phyloP scores from a whole-genome alignment of 2,329 filamentous ascomycete genomes.

The Trichoderma sp. region DNA sequence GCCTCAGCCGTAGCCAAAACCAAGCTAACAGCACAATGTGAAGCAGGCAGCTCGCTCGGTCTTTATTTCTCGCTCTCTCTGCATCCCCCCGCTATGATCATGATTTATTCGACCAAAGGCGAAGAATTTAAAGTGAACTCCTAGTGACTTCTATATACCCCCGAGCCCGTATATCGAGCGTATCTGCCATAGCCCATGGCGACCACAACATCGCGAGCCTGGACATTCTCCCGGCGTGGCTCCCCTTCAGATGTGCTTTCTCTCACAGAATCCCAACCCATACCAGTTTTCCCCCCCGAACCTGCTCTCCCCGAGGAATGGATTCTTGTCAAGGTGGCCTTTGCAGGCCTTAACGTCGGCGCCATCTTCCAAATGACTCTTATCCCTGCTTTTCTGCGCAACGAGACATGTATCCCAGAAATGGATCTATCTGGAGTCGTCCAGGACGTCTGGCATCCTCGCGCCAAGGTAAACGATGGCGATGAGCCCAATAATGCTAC shows the following conservation, averaged over 20 bases:
- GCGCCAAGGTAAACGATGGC: neutral
- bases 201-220: conserved; percentile 25
- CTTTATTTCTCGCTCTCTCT: neutral
- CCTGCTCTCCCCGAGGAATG: conserved; percentile 32
- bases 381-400: conserved; percentile 38
- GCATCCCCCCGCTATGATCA: neutral
- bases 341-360: conserved; percentile 46
- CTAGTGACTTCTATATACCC: neutral
- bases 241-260: conserved; percentile 28
- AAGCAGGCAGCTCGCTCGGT: neutral
- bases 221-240: conserved; percentile 32
- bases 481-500: neutral
- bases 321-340: conserved; percentile 41
- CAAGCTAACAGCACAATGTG: neutral
- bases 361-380: conserved; percentile 42
- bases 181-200: neutral
- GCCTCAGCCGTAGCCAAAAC: neutral
- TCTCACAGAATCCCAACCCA: conserved; percentile 24
- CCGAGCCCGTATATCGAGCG: neutral
- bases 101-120: neutral
- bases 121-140: neutral
- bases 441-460: conserved; percentile 34
- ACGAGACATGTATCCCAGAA: conserved; percentile 38
- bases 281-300: conserved; percentile 29
- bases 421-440: conserved; percentile 45